These are phyloP conservation scores for Nakaseomyces glabratus DNA, from an alignment of 1,139 yeast species.

Conservation along the genomic window DNA sequence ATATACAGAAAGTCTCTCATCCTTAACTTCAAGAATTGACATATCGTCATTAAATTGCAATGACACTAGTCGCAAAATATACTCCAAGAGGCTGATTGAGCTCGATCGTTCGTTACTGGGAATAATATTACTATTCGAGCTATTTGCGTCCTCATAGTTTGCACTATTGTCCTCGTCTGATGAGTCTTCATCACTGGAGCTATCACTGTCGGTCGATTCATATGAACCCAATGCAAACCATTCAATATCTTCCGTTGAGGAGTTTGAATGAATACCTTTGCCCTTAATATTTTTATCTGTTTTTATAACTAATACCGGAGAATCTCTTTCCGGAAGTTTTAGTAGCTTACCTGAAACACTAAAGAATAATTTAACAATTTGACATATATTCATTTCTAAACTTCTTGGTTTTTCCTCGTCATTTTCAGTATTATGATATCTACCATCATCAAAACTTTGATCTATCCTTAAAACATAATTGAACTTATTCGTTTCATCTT, in stretches of 20 bases:
- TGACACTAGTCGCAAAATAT: slow-evolving; percentile 51
- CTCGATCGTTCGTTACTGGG: slow-evolving; percentile 21
- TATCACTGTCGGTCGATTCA: slow-evolving; percentile 23
- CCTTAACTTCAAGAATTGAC: slow-evolving; percentile 47
- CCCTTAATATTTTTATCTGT: slow-evolving; percentile 31
- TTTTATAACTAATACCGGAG: slow-evolving; percentile 64
- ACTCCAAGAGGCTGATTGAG: slow-evolving; percentile 55
- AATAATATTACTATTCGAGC: slow-evolving; percentile 17
- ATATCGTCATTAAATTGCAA: slow-evolving; percentile 55
- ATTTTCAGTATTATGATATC: slow-evolving; percentile 51
- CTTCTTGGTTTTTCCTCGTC: slow-evolving; percentile 33
- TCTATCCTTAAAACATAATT: slow-evolving; percentile 41
- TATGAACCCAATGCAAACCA: slow-evolving; percentile 33
- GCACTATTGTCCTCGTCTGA: slow-evolving; percentile 24
- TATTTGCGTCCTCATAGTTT: slow-evolving; percentile 12
- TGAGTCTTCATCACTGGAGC: slow-evolving; percentile 16
- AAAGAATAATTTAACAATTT: slow-evolving; percentile 52
- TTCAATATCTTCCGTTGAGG: slow-evolving; percentile 18
- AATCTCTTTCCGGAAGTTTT: slow-evolving; percentile 51
- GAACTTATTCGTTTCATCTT: slow-evolving; percentile 22
- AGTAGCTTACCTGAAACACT: slow-evolving; percentile 65
- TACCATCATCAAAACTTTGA: slow-evolving; percentile 62
- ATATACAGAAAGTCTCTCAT: slow-evolving; percentile 58
- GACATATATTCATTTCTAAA: slow-evolving; percentile 35
- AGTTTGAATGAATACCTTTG: slow-evolving; percentile 14